Evolutionary conservation across 225 moss, liverwort and hornwort genomes (phyloP).

Genomic region (Takakia lepidozioides): DNA sequence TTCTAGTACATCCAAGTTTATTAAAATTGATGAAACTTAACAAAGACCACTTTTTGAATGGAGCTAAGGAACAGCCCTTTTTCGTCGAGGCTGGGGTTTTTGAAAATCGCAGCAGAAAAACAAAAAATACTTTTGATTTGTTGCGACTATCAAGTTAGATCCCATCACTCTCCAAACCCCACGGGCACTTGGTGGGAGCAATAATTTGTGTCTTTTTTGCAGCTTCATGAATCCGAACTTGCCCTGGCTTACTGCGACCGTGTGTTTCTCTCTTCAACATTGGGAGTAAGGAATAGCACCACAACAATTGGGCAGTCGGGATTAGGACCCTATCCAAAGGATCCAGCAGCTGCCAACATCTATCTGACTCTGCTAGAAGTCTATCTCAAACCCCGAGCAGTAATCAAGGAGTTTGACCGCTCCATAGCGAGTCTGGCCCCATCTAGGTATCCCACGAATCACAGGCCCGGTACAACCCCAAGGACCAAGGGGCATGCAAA

Average conservation of each 20-base stretch:
- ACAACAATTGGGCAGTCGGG: conserved; percentile 37
- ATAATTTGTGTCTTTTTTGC: conserved; percentile 15
- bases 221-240: conserved; percentile 78
- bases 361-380: conserved; percentile 88
- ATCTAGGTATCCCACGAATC: conserved; percentile 25
- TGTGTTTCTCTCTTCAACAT: conserved; percentile 47
- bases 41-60: no score
- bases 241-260: conserved; percentile 89
- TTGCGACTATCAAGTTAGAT: no score
- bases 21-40: no score
- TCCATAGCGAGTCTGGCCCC: conserved; percentile 71
- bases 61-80: no score
- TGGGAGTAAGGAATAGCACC: conserved; percentile 26
- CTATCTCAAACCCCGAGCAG: conserved; percentile 78
- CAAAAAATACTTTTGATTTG: no score
- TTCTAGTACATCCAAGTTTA: no score
- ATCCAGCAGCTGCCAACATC: conserved; percentile 60
- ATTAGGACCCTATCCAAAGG: conserved; percentile 35
- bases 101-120: no score
- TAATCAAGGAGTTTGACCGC: conserved; percentile 76
- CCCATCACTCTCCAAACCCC: no score
- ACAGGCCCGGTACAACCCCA: conserved; percentile 39
- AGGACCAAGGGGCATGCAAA: conserved; percentile 39
- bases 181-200: no score
- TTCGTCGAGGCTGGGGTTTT: no score